Percentiles rank a stretch among this genome's conserved stretches.
Conservation (phyloP, 176 grass and related monocot genomes). For the Musa schizocarpa region DNA sequence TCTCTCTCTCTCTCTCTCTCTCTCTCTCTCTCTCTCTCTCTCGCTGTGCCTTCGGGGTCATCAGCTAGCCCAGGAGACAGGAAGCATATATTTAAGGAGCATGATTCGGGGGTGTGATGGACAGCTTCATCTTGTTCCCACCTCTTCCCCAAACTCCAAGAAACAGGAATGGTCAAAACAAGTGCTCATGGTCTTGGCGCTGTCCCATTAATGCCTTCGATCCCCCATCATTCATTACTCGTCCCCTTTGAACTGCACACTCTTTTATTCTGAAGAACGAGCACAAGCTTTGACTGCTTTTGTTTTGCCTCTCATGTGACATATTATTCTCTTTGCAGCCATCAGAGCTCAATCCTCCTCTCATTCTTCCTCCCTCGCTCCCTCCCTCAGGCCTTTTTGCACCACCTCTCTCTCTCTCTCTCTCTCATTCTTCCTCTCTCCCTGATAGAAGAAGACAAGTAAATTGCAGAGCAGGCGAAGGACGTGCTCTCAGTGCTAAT, state of each 20-base stretch:
- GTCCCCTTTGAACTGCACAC: background rate
- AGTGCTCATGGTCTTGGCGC: slow-evolving; percentile 22
- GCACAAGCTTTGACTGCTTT: background rate
- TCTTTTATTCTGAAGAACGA: too few relatives aligned
- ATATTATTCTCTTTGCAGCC: background rate
- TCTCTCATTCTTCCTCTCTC: too few relatives aligned
- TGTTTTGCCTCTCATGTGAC: background rate
- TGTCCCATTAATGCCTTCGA: slow-evolving; percentile 20
- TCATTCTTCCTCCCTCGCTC: too few relatives aligned
- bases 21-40: too few relatives aligned
- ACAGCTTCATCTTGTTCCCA: background rate
- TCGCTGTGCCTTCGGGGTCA: too few relatives aligned
- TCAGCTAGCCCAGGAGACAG: background rate
- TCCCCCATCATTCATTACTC: background rate
- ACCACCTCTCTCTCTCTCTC: background rate
- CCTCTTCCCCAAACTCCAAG: slow-evolving; percentile 16
- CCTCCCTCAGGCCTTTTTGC: background rate
- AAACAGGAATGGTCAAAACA: slow-evolving; percentile 23
- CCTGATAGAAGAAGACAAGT: too few relatives aligned
- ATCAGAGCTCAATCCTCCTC: background rate
- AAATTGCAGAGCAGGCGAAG: background rate
- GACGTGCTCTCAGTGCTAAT: too few relatives aligned
- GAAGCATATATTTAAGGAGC: slow-evolving; percentile 25
- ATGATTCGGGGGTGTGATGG: slow-evolving; percentile 9
- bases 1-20: too few relatives aligned